phyloP scores from a whole-genome alignment of 805 yeast genomes.

The Starmerella khaoyaiensis region DNA sequence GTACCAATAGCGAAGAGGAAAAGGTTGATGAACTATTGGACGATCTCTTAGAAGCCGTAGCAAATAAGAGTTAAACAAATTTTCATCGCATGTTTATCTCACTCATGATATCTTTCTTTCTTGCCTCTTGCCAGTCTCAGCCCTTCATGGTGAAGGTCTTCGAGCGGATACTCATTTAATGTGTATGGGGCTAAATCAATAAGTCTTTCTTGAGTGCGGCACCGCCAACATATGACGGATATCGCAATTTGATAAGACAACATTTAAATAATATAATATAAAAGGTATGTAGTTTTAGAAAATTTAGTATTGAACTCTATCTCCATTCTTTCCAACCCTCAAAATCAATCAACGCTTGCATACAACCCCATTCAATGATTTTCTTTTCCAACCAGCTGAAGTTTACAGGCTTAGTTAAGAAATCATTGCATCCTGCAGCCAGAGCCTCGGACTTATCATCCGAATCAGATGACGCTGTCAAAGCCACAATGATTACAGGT shows the following conservation, averaged over 20 bases:
- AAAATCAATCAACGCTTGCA: constrained; percentile 93
- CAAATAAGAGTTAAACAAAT: neutral
- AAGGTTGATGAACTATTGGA: constrained; percentile 72
- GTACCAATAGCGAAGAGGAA: constrained; percentile 75
- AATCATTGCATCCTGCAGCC: constrained; percentile 96
- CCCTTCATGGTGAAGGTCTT: constrained; percentile 15
- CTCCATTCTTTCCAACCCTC: constrained; percentile 64
- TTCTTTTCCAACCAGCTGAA: constrained; percentile 87
- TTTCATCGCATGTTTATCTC: neutral
- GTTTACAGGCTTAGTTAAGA: constrained; percentile 89
- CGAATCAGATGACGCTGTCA: constrained; percentile 81
- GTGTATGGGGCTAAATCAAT: constrained; percentile 20
- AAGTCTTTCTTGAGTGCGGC: constrained; percentile 23
- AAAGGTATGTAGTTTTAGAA: neutral
- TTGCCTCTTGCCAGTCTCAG: constrained; percentile 25
- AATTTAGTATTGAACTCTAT: constrained; percentile 1
- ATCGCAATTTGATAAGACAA: constrained; percentile 21
- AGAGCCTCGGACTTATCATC: constrained; percentile 81
- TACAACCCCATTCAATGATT: constrained; percentile 92
- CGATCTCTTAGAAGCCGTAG: constrained; percentile 77
- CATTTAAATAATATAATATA: constrained; percentile 5
- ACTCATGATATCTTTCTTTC: neutral
- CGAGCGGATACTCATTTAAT: constrained; percentile 21
- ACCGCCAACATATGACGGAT: constrained; percentile 18
- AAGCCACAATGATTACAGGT: constrained; percentile 95